phyloP scores from a whole-genome alignment of 2,329 filamentous ascomycete species.

The Pseudopyrenochaeta lycopersici region DNA sequence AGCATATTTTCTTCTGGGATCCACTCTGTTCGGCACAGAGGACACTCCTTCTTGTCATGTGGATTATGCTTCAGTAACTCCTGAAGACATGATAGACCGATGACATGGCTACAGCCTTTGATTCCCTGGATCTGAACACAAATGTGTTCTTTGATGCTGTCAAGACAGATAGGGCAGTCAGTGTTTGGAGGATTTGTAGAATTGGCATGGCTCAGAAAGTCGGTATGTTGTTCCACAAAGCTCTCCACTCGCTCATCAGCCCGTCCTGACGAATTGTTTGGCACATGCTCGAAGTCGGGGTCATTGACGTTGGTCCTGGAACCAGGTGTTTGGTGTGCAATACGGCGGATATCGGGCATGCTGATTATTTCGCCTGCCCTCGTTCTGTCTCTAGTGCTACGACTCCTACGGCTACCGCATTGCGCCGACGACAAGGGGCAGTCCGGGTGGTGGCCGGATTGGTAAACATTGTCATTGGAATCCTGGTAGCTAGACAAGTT shows the following conservation, averaged over 20 bases:
- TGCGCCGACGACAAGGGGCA: neutral
- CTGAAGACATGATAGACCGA: slow-evolving; percentile 23
- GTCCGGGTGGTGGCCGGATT: neutral
- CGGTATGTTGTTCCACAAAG: slow-evolving; percentile 11
- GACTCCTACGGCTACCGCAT: neutral
- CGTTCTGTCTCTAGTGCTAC: too few relatives aligned
- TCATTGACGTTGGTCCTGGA: neutral
- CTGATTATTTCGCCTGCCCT: too few relatives aligned
- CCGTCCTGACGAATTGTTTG: neutral
- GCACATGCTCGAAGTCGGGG: neutral
- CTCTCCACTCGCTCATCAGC: neutral
- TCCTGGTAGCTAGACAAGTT: neutral
- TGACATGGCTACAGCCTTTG: slow-evolving; percentile 21
- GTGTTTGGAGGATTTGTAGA: slow-evolving; percentile 1
- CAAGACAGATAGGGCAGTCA: slow-evolving; percentile 19
- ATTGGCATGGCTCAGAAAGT: neutral
- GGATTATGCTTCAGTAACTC: slow-evolving; percentile 11
- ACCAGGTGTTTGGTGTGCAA: neutral
- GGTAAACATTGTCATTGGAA: neutral
- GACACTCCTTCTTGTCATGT: slow-evolving; percentile 19
- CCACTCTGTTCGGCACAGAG: slow-evolving; percentile 28
- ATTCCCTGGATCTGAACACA: slow-evolving; percentile 20
- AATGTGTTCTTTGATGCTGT: slow-evolving; percentile 8
- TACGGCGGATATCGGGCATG: too few relatives aligned
- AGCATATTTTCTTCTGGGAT: neutral